Percentiles rank a stretch among this genome's conserved stretches.
Evolutionary conservation across 345 rosid genomes (phyloP).

Genomic region (Moricandia moricandioides): DNA sequence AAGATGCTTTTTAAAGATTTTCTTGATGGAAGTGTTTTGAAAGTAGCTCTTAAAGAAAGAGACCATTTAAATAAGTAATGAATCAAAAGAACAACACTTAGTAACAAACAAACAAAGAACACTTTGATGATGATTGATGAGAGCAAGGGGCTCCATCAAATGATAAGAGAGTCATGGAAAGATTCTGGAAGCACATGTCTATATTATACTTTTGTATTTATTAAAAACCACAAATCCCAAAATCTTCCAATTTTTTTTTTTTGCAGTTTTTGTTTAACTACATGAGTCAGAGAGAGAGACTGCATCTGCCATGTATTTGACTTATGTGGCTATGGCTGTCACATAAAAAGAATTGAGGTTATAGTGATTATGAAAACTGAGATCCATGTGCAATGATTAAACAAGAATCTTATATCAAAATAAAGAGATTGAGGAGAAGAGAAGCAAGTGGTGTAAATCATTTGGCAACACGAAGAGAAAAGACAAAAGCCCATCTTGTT

Average conservation of each 20-base stretch:
- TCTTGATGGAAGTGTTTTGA: background rate
- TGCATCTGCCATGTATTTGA: conserved; percentile 14
- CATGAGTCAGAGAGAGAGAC: conserved; percentile 19
- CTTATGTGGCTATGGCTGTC: conserved; percentile 25
- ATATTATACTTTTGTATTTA: conserved; percentile 19
- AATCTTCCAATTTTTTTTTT: background rate
- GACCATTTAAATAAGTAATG: background rate
- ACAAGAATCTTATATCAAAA: conserved; percentile 2
- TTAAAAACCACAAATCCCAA: conserved; percentile 18
- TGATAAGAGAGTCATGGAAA: conserved; percentile 24
- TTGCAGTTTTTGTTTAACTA: conserved; percentile 15
- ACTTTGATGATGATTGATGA: conserved; percentile 28
- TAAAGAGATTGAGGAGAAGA: background rate
- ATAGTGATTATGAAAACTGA: background rate
- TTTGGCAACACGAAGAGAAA: conserved; percentile 11
- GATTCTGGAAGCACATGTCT: conserved; percentile 33
- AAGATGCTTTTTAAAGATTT: background rate
- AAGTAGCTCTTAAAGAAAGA: background rate
- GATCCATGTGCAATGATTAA: conserved; percentile 36
- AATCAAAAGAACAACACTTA: conserved; percentile 13
- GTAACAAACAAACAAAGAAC: conserved; percentile 23
- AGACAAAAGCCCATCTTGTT: background rate
- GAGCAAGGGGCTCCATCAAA: conserved; percentile 20
- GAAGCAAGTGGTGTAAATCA: conserved; percentile 11
- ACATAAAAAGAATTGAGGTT: background rate